Conservation (phyloP, 176 grass and related monocot genomes). For the Aegilops sharonensis region DNA sequence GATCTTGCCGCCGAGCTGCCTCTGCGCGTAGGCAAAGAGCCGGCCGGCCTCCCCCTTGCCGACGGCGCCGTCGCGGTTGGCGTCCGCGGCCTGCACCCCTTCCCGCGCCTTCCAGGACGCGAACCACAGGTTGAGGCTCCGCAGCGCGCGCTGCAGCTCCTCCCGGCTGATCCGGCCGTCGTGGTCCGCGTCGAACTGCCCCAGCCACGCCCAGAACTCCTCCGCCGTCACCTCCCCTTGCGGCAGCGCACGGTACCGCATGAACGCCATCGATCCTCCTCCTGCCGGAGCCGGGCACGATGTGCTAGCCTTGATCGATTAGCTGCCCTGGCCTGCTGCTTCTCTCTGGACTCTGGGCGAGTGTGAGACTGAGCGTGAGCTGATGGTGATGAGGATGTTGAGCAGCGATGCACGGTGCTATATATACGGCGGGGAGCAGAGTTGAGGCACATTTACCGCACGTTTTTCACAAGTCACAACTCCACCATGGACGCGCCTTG, state of each 20-base stretch:
- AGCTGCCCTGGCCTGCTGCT: background rate
- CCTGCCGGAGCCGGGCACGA: background rate
- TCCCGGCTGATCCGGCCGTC: conserved; percentile 64
- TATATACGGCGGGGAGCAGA: background rate
- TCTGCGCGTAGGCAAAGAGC: conserved; percentile 63
- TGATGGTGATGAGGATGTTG: background rate
- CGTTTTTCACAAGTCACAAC: background rate
- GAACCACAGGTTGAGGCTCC: conserved; percentile 65
- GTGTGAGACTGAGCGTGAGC: no score
- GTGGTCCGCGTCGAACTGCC: conserved; percentile 62
- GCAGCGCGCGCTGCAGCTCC: conserved; percentile 62
- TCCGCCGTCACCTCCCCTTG: conserved; percentile 57
- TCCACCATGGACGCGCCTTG: background rate
- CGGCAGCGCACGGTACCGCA: conserved; percentile 41
- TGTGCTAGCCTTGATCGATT: background rate
- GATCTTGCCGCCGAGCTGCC: conserved; percentile 60
- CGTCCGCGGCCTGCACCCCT: conserved; percentile 49
- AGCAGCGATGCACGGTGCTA: background rate
- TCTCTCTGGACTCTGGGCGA: background rate
- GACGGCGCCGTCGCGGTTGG: conserved; percentile 48
- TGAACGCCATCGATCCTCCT: conserved; percentile 47
- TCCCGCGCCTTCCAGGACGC: conserved; percentile 61
- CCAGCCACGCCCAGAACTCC: conserved; percentile 78
- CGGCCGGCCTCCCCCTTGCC: conserved; percentile 31
- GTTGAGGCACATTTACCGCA: background rate